Evolutionary conservation across 2,329 filamentous ascomycete species (phyloP), one percentile per base, ranked within the genome.

Genomic region (Orbilia quercus): DNA sequence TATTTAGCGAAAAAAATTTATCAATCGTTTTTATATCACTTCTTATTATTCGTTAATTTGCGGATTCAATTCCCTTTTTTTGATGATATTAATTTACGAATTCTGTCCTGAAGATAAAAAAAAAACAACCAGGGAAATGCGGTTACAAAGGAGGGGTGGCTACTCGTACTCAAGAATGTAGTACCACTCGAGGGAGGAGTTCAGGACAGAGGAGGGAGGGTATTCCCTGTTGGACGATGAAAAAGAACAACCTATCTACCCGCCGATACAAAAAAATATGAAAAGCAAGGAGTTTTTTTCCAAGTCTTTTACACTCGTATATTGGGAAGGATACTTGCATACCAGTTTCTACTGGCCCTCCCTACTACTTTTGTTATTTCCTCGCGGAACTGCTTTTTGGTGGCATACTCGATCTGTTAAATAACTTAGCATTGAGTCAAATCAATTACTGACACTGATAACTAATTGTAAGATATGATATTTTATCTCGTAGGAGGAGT

Each of bases 1-100:
- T 12, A 57, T 57, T 57, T 57, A 57, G 53, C 53, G 53, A 44
- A 40, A 42, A n/a, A n/a, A 31, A 31, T 31, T 31, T 31, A 31
- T 31, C 28, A 4, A 31, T 31, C 28, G 28, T 31, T 4, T 31
- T 31, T 31, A 31, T 31, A 5, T 18, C 20, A 20, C 20, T 45
- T 45, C 16, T 11, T 22, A 4, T 45, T 22, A 45, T 20, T 20
- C 16, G 7, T 45, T n/a, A n/a, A n/a, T n/a, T 50, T 50, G 20
- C 23, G 28, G 12, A 31, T 11, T 28, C 23, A n/a, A 45, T 22
- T 20, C 42, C 5, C 16, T 18, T 45, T 45, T 45, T 20, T 22
- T 12, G n/a, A 20, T 16, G 20, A 45, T 16, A 20, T 45, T 16
- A 45, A 20, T 45, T 45, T 9, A 45, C 42, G 42, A 45, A 45